phyloP scores from a whole-genome alignment of 805 yeast genomes.

The Candida coquimbonensis region DNA sequence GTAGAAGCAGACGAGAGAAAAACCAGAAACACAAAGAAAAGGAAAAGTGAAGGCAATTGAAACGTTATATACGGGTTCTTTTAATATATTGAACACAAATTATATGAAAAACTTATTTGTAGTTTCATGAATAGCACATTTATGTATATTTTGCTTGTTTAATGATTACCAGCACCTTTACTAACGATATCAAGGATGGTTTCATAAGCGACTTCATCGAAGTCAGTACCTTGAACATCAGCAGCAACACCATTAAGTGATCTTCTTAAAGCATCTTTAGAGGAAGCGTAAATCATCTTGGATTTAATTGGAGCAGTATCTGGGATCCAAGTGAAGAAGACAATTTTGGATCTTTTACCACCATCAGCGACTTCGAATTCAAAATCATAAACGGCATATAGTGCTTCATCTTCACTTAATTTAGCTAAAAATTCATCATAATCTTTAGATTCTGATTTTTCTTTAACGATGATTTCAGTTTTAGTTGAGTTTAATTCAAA shows the following conservation, averaged over 20 bases:
- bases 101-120: too few relatives aligned
- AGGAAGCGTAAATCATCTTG: slow-evolving; percentile 98
- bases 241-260: slow-evolving; percentile 91
- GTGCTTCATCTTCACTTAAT: slow-evolving; percentile 93
- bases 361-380: slow-evolving; percentile 90
- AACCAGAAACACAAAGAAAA: neutral
- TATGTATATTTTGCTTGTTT: neutral
- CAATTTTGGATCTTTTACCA: slow-evolving; percentile 82
- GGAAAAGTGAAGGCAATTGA: neutral
- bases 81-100: too few relatives aligned
- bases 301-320: slow-evolving; percentile 93
- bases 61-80: too few relatives aligned
- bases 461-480: slow-evolving; percentile 86
- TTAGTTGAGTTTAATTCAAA: slow-evolving; percentile 76
- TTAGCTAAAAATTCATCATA: slow-evolving; percentile 84
- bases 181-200: slow-evolving; percentile 85
- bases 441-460: slow-evolving; percentile 65
- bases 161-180: slow-evolving; percentile 27
- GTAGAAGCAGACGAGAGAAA: neutral
- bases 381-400: slow-evolving; percentile 94
- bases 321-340: slow-evolving; percentile 89
- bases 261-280: slow-evolving; percentile 96
- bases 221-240: slow-evolving; percentile 97
- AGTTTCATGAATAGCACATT: too few relatives aligned
- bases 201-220: slow-evolving; percentile 93